Conservation (phyloP, 495 filamentous ascomycete genomes). For the Penicillium tannophilum region DNA sequence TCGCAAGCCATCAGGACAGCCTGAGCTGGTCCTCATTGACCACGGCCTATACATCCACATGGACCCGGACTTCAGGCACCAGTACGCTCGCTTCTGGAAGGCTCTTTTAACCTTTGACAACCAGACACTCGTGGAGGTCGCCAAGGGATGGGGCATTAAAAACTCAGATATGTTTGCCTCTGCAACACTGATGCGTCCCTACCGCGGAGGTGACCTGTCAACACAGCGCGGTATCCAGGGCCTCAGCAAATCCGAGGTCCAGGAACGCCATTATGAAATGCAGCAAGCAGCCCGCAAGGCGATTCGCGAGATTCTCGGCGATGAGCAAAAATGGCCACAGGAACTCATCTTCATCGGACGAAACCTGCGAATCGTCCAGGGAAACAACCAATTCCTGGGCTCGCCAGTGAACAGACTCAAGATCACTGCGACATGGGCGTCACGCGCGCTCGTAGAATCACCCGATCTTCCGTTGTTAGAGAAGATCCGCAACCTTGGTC, state of each 20-base stretch:
- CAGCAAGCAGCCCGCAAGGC: conserved; percentile 82
- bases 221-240: conserved; percentile 63
- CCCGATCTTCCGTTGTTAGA: conserved; percentile 58
- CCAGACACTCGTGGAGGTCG: conserved; percentile 68
- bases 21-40: conserved; percentile 94
- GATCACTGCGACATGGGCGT: conserved; percentile 91
- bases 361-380: conserved; percentile 91
- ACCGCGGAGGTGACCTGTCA: conserved; percentile 76
- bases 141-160: conserved; percentile 78
- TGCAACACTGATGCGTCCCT: conserved; percentile 86
- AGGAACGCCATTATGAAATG: conserved; percentile 73
- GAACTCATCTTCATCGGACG: conserved; percentile 92
- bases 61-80: conserved; percentile 77
- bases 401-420: conserved; percentile 94
- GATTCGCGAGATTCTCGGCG: conserved; percentile 78
- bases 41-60: conserved; percentile 95
- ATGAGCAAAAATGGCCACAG: conserved; percentile 90
- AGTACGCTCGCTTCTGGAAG: conserved; percentile 95
- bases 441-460: conserved; percentile 71
- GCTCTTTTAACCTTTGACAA: conserved; percentile 93
- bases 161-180: conserved; percentile 89
- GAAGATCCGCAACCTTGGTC: conserved; percentile 58
- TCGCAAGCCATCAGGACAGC: conserved; percentile 73
- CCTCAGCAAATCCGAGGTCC: conserved; percentile 54
- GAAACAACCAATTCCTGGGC: conserved; percentile 81